Percentiles rank a stretch among this genome's conserved stretches.
Conservation (phyloP, 805 yeast species). For the Danielia oregonensis region DNA sequence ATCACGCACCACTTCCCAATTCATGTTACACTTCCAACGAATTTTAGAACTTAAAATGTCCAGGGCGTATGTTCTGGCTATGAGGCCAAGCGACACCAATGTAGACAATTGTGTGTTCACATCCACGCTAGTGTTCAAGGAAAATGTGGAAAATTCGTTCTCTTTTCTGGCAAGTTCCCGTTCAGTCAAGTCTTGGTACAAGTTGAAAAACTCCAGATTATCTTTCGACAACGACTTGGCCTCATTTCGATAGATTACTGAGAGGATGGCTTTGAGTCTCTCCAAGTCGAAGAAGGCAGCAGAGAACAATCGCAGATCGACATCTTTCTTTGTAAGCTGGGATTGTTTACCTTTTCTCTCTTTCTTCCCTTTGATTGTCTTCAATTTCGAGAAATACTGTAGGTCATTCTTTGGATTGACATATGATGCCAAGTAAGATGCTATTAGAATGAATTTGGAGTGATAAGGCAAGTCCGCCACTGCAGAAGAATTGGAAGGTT, state of each 20-base stretch:
- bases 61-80: constrained; percentile 37
- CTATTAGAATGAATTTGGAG: constrained; percentile 70
- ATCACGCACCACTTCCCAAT: constrained; percentile 59
- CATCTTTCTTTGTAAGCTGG: constrained; percentile 35
- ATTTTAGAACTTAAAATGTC: constrained; percentile 65
- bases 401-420: constrained; percentile 67
- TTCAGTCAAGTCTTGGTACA: constrained; percentile 33
- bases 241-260: constrained; percentile 56
- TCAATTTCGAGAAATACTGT: constrained; percentile 62
- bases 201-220: constrained; percentile 17
- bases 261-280: constrained; percentile 73
- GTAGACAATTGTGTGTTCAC: constrained; percentile 59
- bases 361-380: constrained; percentile 38
- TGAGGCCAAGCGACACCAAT: constrained; percentile 49
- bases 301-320: constrained; percentile 61
- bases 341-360: constrained; percentile 24
- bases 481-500: constrained; percentile 14
- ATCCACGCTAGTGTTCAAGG: constrained; percentile 42
- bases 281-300: constrained; percentile 76
- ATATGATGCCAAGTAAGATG: constrained; percentile 81
- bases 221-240: constrained; percentile 25
- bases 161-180: constrained; percentile 28
- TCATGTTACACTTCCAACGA: constrained; percentile 75
- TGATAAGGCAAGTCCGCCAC: constrained; percentile 50
- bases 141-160: constrained; percentile 31